Base-by-base conservation (phyloP, 306 rosid species). In the Mucuna pruriens region DNA sequence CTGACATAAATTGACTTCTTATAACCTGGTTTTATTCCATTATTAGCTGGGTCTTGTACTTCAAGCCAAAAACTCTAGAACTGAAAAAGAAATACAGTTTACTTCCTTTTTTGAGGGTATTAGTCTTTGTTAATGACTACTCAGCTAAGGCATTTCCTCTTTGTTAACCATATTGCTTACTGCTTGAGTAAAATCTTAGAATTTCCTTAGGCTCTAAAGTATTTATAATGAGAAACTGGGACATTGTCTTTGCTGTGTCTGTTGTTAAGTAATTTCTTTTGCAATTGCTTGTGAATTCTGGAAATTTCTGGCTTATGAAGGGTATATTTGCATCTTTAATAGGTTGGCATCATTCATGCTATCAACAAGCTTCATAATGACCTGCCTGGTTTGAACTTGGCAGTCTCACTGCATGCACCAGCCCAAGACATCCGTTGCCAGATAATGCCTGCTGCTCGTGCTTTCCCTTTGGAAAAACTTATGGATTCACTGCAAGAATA, bases 391-490 rank as follows among this genome's bases (percentile, higher is more conserved):
- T 83, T 95, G 87, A 95, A 95, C 84, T 90, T 95, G 79, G 99
- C 99, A 48, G 95, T 95, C 89, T 93, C 99, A 57, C 89, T 93
- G 76, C 99, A 95, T 66, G 99, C 99, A 31, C 98, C 99, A 2
- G 90, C 84, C 73, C 99, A 95, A 81, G 97, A 93, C 40, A 90
- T 95, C 42, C 97, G 98, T 58, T 95, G 98, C 85, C 96, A 91
- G 85, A 95, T 95, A 89, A 95, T 95, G 99, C 99, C 99, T 66
- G 98, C 99, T 46, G 98, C 99, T 73, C 92, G 99, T 71, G 99
- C 98, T 58, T 95, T 93, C 86, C 97, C 99, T 77, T 77, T 95
- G 85, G 88, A 83, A 76, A 95, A 95, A 71, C 97, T 95, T 58
- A 93, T 95, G 99, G 82, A 87, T 84, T 44, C 98, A 42, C 88